phyloP scores from a whole-genome alignment of 768 basidiomycete genomes.

The Mycena rebaudengoi region DNA sequence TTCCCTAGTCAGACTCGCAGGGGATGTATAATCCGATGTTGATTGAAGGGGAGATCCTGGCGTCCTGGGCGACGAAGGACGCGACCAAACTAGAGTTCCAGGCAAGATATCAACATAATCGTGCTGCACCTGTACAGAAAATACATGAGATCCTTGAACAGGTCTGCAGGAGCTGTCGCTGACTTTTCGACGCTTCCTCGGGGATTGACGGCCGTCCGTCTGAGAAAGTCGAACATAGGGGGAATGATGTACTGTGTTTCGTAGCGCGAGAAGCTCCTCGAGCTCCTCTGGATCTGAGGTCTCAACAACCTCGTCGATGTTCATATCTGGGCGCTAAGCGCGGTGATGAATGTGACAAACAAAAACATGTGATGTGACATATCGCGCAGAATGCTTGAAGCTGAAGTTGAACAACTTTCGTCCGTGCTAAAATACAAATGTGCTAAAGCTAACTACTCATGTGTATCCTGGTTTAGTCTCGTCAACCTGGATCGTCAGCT shows the following conservation, averaged over 20 bases:
- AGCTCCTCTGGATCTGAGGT: constrained; percentile 73
- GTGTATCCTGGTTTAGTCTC: constrained; percentile 27
- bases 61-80: neutral
- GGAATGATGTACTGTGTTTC: constrained; percentile 9
- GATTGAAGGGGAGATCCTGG: neutral
- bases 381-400: neutral
- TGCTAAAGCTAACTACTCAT: neutral
- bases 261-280: constrained; percentile 44
- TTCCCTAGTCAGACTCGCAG: neutral
- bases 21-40: constrained; percentile 3
- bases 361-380: neutral
- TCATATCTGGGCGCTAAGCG: constrained; percentile 32
- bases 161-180: neutral
- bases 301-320: constrained; percentile 59
- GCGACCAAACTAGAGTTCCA: constrained; percentile 1
- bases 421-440: constrained; percentile 26
- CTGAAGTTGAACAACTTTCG: neutral
- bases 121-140: constrained; percentile 8
- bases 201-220: neutral
- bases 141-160: neutral
- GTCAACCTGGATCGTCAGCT: constrained; percentile 92
- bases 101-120: constrained; percentile 1
- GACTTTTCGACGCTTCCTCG: constrained; percentile 20
- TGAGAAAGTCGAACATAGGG: constrained; percentile 1
- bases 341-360: neutral